phyloP scores from a whole-genome alignment of 441 rosid genomes.

The Sinapis alba region DNA sequence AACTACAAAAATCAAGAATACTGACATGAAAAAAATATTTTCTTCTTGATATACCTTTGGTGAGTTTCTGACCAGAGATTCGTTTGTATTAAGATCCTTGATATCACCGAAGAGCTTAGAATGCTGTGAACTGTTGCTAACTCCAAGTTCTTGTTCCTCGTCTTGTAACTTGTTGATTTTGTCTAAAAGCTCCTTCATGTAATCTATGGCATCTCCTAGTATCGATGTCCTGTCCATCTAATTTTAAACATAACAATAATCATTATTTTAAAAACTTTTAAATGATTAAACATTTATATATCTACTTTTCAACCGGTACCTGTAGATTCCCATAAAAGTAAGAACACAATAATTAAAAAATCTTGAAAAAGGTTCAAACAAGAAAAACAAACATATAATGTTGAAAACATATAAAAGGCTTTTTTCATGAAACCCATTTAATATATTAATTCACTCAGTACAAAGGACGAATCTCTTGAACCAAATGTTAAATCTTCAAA shows the following conservation, averaged over 20 bases:
- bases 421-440: conserved; percentile 3
- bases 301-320: conserved; percentile 21
- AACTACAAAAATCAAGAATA: not conserved
- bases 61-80: conserved; percentile 68
- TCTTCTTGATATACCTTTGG: conserved; percentile 62
- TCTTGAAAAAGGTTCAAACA: conserved; percentile 16
- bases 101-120: conserved; percentile 45
- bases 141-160: conserved; percentile 54
- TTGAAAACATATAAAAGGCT: conserved; percentile 17
- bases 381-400: conserved; percentile 35
- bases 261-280: conserved; percentile 1
- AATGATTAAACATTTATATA: conserved; percentile 9
- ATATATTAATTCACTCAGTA: conserved; percentile 2
- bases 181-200: too few species aligned
- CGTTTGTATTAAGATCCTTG: conserved; percentile 59
- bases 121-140: conserved; percentile 23
- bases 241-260: conserved; percentile 16
- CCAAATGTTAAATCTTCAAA: not conserved
- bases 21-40: conserved; percentile 1
- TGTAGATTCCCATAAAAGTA: conserved; percentile 34
- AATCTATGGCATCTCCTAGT: too few species aligned
- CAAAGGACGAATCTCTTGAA: conserved; percentile 6
- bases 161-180: conserved; percentile 71
- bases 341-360: conserved; percentile 35
- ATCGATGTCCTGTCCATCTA: conserved; percentile 99